phyloP scores from a whole-genome alignment of 108 stramenopile species.

The Phaeodactylum tricornutum region DNA sequence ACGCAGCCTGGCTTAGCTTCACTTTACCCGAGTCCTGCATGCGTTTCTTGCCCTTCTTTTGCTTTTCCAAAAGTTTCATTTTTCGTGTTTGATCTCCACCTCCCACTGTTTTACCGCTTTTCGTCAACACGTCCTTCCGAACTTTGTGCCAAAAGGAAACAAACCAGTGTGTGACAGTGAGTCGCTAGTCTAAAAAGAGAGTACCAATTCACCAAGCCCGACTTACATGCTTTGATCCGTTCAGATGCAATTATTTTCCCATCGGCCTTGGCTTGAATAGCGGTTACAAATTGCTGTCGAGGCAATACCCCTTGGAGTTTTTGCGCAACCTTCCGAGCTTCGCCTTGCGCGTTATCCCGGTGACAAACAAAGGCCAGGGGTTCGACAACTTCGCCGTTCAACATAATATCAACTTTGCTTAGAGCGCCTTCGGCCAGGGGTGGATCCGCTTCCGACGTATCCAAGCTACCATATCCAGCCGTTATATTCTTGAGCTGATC shows the following conservation, averaged over 20 bases:
- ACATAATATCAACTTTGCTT: constrained; percentile 87
- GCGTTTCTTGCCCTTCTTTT: constrained; percentile 96
- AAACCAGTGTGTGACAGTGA: not conserved
- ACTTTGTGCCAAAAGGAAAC: too few relatives aligned
- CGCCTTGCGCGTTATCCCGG: constrained; percentile 51
- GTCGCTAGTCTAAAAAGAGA: not conserved
- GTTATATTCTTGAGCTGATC: constrained; percentile 73
- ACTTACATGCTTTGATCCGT: constrained; percentile 78
- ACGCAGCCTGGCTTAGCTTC: constrained; percentile 92
- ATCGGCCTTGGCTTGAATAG: constrained; percentile 95
- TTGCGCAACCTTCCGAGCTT: constrained; percentile 78
- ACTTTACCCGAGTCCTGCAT: constrained; percentile 91
- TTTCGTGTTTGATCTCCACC: constrained; percentile 96
- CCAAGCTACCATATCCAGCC: constrained; percentile 71
- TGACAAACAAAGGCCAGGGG: constrained; percentile 92
- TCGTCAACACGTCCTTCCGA: constrained; percentile 94
- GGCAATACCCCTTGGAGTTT: constrained; percentile 89
- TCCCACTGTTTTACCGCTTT: constrained; percentile 88
- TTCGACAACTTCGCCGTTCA: constrained; percentile 89
- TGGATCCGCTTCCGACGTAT: constrained; percentile 61
- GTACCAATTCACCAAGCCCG: constrained; percentile 51
- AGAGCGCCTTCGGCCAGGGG: constrained; percentile 64
- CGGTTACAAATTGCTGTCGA: constrained; percentile 95
- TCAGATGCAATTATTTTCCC: constrained; percentile 70
- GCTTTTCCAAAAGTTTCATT: constrained; percentile 97